These are phyloP conservation scores for Lagenidium giganteum DNA, from an alignment of 352 stramenopile species.

Conservation along the genomic window DNA sequence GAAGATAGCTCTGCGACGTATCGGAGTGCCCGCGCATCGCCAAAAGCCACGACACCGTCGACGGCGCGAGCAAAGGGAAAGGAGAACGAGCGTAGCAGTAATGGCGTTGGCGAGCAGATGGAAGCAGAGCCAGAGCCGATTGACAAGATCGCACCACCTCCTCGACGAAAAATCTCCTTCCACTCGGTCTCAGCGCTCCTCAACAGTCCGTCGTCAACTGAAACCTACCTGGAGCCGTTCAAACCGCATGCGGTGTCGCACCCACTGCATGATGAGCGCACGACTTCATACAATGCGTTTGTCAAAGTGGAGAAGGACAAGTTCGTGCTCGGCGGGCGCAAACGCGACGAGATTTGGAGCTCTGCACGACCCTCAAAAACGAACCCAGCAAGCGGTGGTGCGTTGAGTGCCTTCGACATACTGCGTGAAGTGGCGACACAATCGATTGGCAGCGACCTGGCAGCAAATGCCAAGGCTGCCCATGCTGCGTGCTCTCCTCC, in stretches of 20 bases:
- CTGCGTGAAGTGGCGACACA: slow-evolving; percentile 74
- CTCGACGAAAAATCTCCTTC: slow-evolving; percentile 31
- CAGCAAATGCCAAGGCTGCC: slow-evolving; percentile 11
- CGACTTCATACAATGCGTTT: slow-evolving; percentile 25
- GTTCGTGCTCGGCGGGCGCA: slow-evolving; percentile 13
- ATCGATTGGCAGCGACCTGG: slow-evolving; percentile 52
- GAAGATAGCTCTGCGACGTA: no score
- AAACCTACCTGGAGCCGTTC: slow-evolving; percentile 16
- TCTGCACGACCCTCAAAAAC: slow-evolving; percentile 15
- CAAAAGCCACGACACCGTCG: no score
- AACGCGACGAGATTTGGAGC: slow-evolving; percentile 24
- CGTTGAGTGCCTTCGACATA: slow-evolving; percentile 80
- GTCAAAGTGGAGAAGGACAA: slow-evolving; percentile 61
- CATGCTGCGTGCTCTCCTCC: neutral
- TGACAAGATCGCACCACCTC: slow-evolving; percentile 16
- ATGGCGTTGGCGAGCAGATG: neutral
- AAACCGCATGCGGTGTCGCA: slow-evolving; percentile 28
- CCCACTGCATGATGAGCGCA: slow-evolving; percentile 18
- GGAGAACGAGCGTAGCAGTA: neutral
- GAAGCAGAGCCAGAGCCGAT: slow-evolving; percentile 1
- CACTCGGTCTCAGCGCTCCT: slow-evolving; percentile 73
- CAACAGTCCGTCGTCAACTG: slow-evolving; percentile 57
- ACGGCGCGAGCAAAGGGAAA: neutral
- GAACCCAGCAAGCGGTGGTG: slow-evolving; percentile 4
- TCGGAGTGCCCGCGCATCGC: no score